Percentiles rank a stretch among this genome's conserved stretches.
Conservation (phyloP, 1,139 yeast genomes). For the Wickerhamomyces sp. region DNA sequence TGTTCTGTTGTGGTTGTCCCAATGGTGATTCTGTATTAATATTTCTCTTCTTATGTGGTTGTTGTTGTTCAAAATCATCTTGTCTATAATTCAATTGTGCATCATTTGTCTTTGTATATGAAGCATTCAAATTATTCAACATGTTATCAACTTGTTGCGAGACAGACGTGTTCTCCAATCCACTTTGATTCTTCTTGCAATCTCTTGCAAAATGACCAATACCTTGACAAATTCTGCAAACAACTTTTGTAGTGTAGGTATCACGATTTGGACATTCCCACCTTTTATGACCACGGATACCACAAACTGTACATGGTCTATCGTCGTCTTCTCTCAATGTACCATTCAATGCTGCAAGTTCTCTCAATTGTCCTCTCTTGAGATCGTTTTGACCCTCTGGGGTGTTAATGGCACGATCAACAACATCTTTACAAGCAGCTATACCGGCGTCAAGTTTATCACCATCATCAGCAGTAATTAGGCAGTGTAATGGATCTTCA, state of each 20-base stretch:
- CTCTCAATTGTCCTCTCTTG: slow-evolving; percentile 86
- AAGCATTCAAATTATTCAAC: slow-evolving; percentile 44
- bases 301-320: slow-evolving; percentile 54
- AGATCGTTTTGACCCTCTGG: slow-evolving; percentile 93
- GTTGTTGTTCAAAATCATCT: slow-evolving; percentile 11
- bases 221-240: slow-evolving; percentile 75
- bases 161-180: slow-evolving; percentile 13
- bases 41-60: slow-evolving; percentile 20
- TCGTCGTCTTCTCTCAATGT: slow-evolving; percentile 81
- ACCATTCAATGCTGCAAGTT: slow-evolving; percentile 90
- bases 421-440: slow-evolving; percentile 66
- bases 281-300: slow-evolving; percentile 56
- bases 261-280: slow-evolving; percentile 56
- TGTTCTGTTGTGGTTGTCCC: too few species aligned
- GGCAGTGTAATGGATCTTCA: slow-evolving; percentile 83
- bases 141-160: slow-evolving; percentile 47
- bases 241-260: slow-evolving; percentile 50
- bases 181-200: slow-evolving; percentile 45
- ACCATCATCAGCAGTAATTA: slow-evolving; percentile 79
- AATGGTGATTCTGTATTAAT: slow-evolving; percentile 11
- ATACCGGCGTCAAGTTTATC: slow-evolving; percentile 76
- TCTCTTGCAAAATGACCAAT: slow-evolving; percentile 87
- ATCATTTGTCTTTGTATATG: slow-evolving; percentile 8
- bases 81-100: background rate
- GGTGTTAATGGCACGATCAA: slow-evolving; percentile 76